These are phyloP conservation scores for Gonapodya sp. DNA, from an alignment of 192 early-diverging fungal species.

Conservation along the genomic window DNA sequence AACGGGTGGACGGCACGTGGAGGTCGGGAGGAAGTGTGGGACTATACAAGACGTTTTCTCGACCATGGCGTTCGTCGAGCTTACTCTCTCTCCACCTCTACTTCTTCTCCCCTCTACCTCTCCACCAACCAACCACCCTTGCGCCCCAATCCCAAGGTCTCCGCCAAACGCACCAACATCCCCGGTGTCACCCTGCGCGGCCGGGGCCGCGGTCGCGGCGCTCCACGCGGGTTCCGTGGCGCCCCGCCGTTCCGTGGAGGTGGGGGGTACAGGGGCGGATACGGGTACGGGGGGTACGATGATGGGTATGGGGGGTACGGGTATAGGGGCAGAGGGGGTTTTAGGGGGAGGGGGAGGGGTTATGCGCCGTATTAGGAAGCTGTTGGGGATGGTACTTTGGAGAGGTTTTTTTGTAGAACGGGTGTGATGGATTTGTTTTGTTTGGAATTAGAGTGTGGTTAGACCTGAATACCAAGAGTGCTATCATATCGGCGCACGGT, in stretches of 20 bases:
- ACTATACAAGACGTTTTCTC: no score
- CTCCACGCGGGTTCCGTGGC: no score
- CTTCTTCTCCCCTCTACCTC: slow-evolving; percentile 2
- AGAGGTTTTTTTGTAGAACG: background rate
- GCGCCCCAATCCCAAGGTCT: slow-evolving; percentile 59
- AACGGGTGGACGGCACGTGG: no score
- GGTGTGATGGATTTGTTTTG: background rate
- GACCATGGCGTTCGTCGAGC: no score
- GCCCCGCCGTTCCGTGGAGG: background rate
- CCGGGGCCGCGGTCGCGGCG: slow-evolving; percentile 51
- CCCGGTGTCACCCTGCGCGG: slow-evolving; percentile 81
- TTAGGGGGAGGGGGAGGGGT: background rate
- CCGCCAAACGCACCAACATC: slow-evolving; percentile 88
- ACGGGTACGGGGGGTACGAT: slow-evolving; percentile 15
- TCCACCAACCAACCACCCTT: background rate
- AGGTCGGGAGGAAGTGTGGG: no score
- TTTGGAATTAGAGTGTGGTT: background rate
- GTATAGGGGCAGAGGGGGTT: background rate
- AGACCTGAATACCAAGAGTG: no score
- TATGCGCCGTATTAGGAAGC: background rate
- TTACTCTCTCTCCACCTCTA: no score
- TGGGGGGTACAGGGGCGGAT: slow-evolving; percentile 57
- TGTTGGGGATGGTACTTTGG: background rate
- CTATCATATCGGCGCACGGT: no score
- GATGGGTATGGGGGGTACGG: background rate